Conservation (phyloP, 495 filamentous ascomycete genomes). For the Tuber indicum region DNA sequence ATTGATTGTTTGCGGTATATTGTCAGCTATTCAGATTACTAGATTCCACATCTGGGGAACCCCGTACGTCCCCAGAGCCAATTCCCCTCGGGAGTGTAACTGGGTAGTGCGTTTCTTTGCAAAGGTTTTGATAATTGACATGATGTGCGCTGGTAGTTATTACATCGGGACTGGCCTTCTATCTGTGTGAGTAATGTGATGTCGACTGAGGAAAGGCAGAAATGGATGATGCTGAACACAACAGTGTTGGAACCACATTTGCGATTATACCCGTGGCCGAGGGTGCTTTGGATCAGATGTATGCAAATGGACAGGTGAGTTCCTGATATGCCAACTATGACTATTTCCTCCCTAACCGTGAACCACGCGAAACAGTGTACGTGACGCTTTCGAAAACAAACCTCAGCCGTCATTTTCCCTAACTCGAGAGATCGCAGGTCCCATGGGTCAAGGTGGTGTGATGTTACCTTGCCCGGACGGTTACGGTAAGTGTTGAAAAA, state of each 20-base stretch:
- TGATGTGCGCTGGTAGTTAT: conserved; percentile 44
- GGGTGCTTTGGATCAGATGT: conserved; percentile 78
- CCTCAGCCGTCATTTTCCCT: neutral
- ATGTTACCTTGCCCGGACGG: conserved; percentile 73
- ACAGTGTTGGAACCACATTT: conserved; percentile 69
- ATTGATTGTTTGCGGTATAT: conserved; percentile 74
- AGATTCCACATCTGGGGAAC: conserved; percentile 74
- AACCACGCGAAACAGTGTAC: conserved; percentile 16
- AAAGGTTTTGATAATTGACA: neutral
- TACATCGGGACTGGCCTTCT: conserved; percentile 83
- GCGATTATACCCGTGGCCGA: conserved; percentile 80
- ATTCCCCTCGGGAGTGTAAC: neutral
- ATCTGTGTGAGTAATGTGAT: conserved; percentile 52
- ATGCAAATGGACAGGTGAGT: conserved; percentile 57
- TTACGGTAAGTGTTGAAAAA: conserved; percentile 53
- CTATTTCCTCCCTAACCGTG: conserved; percentile 9
- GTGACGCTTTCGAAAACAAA: conserved; percentile 3
- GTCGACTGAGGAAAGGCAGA: neutral
- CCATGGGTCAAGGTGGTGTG: conserved; percentile 54
- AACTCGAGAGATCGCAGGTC: conserved; percentile 50
- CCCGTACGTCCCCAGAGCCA: conserved; percentile 47
- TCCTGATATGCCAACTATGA: neutral
- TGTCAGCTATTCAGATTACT: conserved; percentile 75
- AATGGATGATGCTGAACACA: neutral
- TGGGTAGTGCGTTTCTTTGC: neutral